These are phyloP conservation scores for Suillus americanus DNA, from an alignment of 768 basidiomycete genomes.

Conservation along the genomic window DNA sequence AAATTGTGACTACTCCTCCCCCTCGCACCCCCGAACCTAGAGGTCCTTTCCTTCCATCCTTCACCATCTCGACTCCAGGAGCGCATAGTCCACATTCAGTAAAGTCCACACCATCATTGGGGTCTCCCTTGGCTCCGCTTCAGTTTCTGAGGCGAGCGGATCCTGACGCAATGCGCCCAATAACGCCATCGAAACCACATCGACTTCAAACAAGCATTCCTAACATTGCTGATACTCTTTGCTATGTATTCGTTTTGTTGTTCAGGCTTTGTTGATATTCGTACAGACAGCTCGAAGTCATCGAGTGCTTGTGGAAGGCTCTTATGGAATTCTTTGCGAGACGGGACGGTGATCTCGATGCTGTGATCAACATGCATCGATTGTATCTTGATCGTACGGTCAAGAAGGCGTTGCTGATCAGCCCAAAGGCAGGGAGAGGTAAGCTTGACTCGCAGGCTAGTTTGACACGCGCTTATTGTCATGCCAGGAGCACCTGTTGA, in stretches of 20 bases:
- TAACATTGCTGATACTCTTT: too few species aligned
- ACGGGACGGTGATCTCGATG: constrained; percentile 92
- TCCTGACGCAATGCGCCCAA: constrained; percentile 54
- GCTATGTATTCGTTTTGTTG: too few species aligned
- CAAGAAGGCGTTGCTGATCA: constrained; percentile 66
- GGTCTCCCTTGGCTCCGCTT: constrained; percentile 75
- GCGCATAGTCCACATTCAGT: constrained; percentile 46
- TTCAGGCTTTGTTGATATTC: too few species aligned
- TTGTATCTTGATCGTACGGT: constrained; percentile 81
- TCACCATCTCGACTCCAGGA: constrained; percentile 54
- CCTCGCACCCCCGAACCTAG: constrained; percentile 72
- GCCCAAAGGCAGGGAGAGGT: constrained; percentile 74
- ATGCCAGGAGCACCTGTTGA: constrained; percentile 66
- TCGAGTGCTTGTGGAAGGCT: constrained; percentile 91
- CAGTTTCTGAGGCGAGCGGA: constrained; percentile 86
- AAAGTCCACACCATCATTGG: constrained; percentile 58
- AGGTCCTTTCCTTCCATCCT: constrained; percentile 58
- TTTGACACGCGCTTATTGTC: background rate
- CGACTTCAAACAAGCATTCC: constrained; percentile 41
- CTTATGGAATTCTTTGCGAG: constrained; percentile 82
- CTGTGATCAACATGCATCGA: constrained; percentile 84
- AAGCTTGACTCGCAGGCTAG: constrained; percentile 14
- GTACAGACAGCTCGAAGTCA: constrained; percentile 93
- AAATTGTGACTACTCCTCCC: constrained; percentile 34
- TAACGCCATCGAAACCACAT: constrained; percentile 66